These are phyloP conservation scores for Inga leiocalycina DNA, from an alignment of 306 rosid genomes.

Conservation along the genomic window DNA sequence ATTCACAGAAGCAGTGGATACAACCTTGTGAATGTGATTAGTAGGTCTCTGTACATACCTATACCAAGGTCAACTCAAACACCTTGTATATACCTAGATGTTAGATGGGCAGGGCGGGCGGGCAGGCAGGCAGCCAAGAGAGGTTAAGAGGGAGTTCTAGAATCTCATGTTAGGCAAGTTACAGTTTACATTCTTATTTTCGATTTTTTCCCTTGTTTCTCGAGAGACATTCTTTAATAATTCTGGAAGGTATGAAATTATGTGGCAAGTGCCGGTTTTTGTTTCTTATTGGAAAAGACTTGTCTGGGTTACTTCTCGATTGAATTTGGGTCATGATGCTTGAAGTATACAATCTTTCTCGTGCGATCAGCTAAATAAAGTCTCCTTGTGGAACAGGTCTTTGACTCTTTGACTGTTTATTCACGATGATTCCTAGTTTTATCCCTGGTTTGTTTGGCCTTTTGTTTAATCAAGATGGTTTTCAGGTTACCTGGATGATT, in stretches of 20 bases:
- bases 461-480: background rate
- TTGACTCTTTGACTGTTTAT: background rate
- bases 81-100: conserved; percentile 70
- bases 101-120: conserved; percentile 52
- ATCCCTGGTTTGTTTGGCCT: background rate
- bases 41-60: conserved; percentile 77
- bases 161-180: conserved; percentile 50
- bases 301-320: background rate
- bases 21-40: conserved; percentile 46
- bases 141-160: conserved; percentile 44
- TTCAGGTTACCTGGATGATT: background rate
- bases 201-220: conserved; percentile 30
- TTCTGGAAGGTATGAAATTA: conserved; percentile 48
- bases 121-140: conserved; percentile 26
- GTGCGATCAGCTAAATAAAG: background rate
- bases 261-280: conserved; percentile 28
- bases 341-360: background rate
- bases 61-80: conserved; percentile 55
- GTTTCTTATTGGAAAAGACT: background rate
- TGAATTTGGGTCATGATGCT: conserved; percentile 18
- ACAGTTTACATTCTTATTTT: conserved; percentile 38
- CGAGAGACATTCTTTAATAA: conserved; percentile 52
- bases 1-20: conserved; percentile 35
- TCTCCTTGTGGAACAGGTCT: background rate
- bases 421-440: background rate